Evolutionary conservation across 208 protist genomes (phyloP), one percentile per base, ranked within the genome.

Genomic region (Wallacemonas collosoma): DNA sequence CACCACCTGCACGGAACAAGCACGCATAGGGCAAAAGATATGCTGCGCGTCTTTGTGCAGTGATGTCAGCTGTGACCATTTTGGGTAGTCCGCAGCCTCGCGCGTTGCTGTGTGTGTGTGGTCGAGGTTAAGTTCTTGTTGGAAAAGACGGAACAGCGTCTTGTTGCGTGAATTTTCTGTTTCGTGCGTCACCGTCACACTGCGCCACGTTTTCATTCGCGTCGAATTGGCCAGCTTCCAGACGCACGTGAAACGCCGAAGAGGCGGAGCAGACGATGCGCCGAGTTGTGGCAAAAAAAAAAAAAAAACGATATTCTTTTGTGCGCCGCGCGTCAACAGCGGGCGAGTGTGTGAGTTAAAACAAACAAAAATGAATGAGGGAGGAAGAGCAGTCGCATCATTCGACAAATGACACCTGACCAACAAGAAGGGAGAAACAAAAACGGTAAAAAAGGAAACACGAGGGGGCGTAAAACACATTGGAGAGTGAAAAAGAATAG

Each of bases 321-420:
- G 45, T 12, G 26, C 26, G 26, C 26, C 26, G 26, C 26, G 26
- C 26, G 26, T 50, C 8, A 50, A 50, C 55, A 68, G 38, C 2
- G 60, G 17, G 17, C 1, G 44, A 56, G 50, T 63, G 26, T 26
- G 26, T 26, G 26, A 26, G 26, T 26, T 26, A 26, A 51, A 8
- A 51, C 47, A 63, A 36, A 50, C 2, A 67, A 41, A 43, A 56
- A 68, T 54, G 6, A 56, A 51, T 54, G 7, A 51, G 48, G 36
- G 54, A 35, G 54, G 17, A 58, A 35, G 15, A 58, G 35, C 54
- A 38, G 15, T 26, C 26, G 26, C 26, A 26, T 58, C 54, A 58
- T 35, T 53, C 1, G 15, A n/a, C 48, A 15, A 9, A 53, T 1
- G 48, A 15, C 9, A 9, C 15, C 48, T n/a, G 48, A 53, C 15